Evolutionary conservation across 129 eudicot species (phyloP).

Genomic region (Flaveria brownii): DNA sequence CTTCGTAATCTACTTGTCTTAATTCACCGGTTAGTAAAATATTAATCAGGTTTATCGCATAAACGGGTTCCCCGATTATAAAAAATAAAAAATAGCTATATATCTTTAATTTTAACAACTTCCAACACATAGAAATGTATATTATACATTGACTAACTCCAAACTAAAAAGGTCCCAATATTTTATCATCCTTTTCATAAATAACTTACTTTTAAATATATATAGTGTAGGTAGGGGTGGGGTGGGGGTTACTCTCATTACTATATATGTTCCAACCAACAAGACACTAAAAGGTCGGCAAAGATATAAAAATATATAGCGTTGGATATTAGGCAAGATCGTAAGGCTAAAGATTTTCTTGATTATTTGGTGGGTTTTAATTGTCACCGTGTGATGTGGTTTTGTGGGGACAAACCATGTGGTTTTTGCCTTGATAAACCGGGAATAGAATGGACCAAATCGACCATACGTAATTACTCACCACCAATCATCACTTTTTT

Average conservation of each 20-base stretch:
- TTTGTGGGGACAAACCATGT: conserved; percentile 33
- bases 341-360: conserved; percentile 25
- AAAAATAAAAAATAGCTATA: too few species aligned
- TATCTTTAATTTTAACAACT: too few species aligned
- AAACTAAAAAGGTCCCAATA: too few species aligned
- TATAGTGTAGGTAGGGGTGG: not conserved
- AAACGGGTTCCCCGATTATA: too few species aligned
- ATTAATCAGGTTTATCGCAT: too few species aligned
- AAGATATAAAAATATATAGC: conserved; percentile 5
- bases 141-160: too few species aligned
- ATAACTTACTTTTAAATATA: not conserved
- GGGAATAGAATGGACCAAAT: conserved; percentile 11
- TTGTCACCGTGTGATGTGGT: conserved; percentile 33
- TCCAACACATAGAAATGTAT: too few species aligned
- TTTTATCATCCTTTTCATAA: too few species aligned
- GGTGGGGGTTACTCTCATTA: not conserved
- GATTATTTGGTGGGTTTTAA: conserved; percentile 23
- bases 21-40: too few species aligned
- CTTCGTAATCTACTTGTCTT: too few species aligned
- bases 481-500: conserved; percentile 6
- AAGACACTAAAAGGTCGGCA: conserved; percentile 27
- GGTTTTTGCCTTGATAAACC: conserved; percentile 12
- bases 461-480: conserved; percentile 7
- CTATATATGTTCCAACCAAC: conserved; percentile 30
- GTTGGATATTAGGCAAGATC: conserved; percentile 24